Conservation (phyloP, 2,329 filamentous ascomycete species). For the Raffaelea ambrosiae region DNA sequence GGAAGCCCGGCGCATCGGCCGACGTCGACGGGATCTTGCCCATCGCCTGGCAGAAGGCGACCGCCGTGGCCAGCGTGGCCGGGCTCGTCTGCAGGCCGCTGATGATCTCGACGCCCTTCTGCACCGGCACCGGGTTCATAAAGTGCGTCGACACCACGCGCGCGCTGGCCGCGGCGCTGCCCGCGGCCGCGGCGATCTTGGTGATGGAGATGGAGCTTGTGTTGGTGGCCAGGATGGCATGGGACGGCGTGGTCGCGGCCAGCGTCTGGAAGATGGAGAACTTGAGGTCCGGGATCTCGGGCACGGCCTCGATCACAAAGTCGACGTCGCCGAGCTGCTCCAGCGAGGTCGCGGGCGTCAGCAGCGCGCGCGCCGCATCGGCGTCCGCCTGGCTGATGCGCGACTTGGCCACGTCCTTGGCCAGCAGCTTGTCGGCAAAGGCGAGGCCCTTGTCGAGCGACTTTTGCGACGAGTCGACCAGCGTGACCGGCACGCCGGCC, state of each 20-base stretch:
- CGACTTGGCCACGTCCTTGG: constrained; percentile 85
- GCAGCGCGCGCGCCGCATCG: constrained; percentile 58
- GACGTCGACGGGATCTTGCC: constrained; percentile 86
- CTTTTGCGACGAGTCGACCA: constrained; percentile 77
- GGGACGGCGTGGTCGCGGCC: constrained; percentile 69
- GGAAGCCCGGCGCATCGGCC: constrained; percentile 84
- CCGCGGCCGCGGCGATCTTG: constrained; percentile 82
- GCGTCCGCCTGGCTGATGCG: constrained; percentile 77
- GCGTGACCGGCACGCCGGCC: constrained; percentile 72
- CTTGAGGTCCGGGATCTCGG: constrained; percentile 84
- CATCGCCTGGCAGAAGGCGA: constrained; percentile 84
- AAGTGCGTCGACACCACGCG: constrained; percentile 95
- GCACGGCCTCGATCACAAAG: constrained; percentile 96
- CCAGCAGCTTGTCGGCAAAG: constrained; percentile 90
- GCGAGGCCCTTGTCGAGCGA: constrained; percentile 82
- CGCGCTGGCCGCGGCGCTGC: constrained; percentile 67
- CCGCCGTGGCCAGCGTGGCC: constrained; percentile 70
- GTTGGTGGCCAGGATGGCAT: constrained; percentile 92
- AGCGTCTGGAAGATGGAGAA: constrained; percentile 77
- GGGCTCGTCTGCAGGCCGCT: constrained; percentile 83
- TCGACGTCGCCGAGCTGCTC: constrained; percentile 75
- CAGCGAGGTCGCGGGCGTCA: constrained; percentile 64
- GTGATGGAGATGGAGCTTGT: constrained; percentile 99
- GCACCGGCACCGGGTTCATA: constrained; percentile 97
- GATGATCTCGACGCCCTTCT: constrained; percentile 98